Conservation (phyloP, 306 rosid genomes). For the Ammopiptanthus mongolicus region DNA sequence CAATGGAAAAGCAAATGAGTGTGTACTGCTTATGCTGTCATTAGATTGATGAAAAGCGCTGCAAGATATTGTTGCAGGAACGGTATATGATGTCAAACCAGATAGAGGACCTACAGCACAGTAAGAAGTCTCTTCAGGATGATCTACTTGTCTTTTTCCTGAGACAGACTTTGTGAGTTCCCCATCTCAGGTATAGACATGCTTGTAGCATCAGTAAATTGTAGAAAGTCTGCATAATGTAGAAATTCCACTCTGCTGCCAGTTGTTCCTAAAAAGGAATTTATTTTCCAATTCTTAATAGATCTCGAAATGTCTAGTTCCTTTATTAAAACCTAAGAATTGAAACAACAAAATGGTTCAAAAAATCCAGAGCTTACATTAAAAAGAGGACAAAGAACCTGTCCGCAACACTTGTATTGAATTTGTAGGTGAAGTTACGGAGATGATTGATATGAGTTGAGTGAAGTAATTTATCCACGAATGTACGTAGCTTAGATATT, state of each 20-base stretch:
- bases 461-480: not conserved
- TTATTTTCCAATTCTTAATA: conserved; percentile 15
- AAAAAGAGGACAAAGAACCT: not conserved
- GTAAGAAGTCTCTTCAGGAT: conserved; percentile 20
- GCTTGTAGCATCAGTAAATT: too few relatives aligned
- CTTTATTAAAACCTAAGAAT: conserved; percentile 33
- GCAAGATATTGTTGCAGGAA: conserved; percentile 20
- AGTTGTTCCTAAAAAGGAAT: conserved; percentile 9
- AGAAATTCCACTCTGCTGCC: conserved; percentile 28
- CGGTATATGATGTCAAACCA: not conserved
- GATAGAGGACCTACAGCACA: conserved; percentile 2
- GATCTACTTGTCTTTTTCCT: conserved; percentile 14
- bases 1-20: conserved; percentile 79
- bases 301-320: conserved; percentile 25
- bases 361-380: not conserved
- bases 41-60: conserved; percentile 42
- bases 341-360: not conserved
- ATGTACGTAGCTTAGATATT: not conserved
- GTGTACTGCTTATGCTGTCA: conserved; percentile 65
- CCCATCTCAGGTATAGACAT: too few relatives aligned
- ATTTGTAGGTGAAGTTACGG: not conserved
- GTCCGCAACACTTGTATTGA: not conserved
- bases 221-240: conserved; percentile 8
- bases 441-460: not conserved
- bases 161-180: conserved; percentile 23